Evolutionary conservation across 2,329 filamentous ascomycete species (phyloP).

Genomic region (Claviceps cyperi): DNA sequence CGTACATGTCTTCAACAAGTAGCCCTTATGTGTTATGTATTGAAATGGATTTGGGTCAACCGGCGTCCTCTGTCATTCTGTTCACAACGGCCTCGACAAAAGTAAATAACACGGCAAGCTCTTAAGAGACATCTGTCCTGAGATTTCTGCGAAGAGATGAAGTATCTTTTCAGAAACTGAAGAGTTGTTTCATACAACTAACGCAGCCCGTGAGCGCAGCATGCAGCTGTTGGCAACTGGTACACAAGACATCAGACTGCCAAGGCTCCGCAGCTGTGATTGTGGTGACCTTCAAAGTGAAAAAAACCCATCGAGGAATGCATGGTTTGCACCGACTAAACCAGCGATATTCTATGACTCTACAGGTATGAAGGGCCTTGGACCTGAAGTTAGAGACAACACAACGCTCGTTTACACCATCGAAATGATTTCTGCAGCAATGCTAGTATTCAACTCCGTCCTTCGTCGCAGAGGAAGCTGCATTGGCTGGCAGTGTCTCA

Average conservation of each 20-base stretch:
- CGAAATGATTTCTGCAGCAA: not conserved
- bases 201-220: not conserved
- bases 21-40: no score
- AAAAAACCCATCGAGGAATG: not conserved
- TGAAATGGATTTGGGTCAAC: no score
- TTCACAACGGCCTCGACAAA: not conserved
- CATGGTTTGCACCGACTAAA: not conserved
- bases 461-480: conserved; percentile 9
- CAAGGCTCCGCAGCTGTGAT: not conserved
- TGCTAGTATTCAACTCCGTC: not conserved
- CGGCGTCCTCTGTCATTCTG: not conserved
- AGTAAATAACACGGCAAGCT: not conserved
- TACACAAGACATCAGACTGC: not conserved
- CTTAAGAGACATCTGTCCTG: no score
- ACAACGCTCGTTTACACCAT: not conserved
- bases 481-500: conserved; percentile 26
- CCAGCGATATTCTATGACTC: not conserved
- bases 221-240: not conserved
- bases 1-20: no score
- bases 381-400: not conserved
- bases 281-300: not conserved
- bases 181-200: not conserved
- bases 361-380: no score
- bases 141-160: not conserved
- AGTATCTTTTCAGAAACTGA: not conserved